phyloP scores from a whole-genome alignment of 2,329 filamentous ascomycete species.

The Raffaelea deltoideospora region DNA sequence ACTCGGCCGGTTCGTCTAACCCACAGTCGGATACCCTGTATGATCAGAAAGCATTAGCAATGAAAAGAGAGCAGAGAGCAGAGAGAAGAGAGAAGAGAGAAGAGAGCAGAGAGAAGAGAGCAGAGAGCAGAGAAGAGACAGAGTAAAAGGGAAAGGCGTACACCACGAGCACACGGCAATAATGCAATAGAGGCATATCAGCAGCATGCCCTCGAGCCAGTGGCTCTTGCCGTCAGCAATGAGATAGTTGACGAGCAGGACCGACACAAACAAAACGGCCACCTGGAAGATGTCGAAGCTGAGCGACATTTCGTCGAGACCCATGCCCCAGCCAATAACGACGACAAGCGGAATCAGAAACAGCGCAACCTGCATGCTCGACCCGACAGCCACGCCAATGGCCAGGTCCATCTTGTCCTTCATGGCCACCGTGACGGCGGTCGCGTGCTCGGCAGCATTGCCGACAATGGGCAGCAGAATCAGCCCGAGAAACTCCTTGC shows the following conservation, averaged over 20 bases:
- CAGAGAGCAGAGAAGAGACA: no score
- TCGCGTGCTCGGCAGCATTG: slow-evolving; percentile 68
- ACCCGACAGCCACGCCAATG: slow-evolving; percentile 67
- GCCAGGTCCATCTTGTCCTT: slow-evolving; percentile 80
- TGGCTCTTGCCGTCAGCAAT: slow-evolving; percentile 73
- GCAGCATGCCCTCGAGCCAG: slow-evolving; percentile 62
- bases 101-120: no score
- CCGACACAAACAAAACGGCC: slow-evolving; percentile 68
- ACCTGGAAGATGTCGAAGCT: slow-evolving; percentile 85
- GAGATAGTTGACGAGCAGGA: slow-evolving; percentile 73
- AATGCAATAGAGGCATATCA: slow-evolving; percentile 67
- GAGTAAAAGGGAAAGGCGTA: no score
- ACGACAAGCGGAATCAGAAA: slow-evolving; percentile 67
- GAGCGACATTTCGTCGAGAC: slow-evolving; percentile 57
- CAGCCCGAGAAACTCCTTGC: slow-evolving; percentile 59
- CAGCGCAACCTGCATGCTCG: slow-evolving; percentile 66
- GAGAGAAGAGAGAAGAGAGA: no score
- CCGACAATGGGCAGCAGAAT: slow-evolving; percentile 68
- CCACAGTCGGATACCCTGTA: no score
- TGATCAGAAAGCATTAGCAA: no score
- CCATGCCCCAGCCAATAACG: slow-evolving; percentile 65
- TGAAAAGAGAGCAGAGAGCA: no score
- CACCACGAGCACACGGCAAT: slow-evolving; percentile 56
- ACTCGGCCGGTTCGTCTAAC: no score
- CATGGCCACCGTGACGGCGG: slow-evolving; percentile 62